Conservation (phyloP, 371 early-diverging fungal genomes). For the Conidiobolus incongruus region DNA sequence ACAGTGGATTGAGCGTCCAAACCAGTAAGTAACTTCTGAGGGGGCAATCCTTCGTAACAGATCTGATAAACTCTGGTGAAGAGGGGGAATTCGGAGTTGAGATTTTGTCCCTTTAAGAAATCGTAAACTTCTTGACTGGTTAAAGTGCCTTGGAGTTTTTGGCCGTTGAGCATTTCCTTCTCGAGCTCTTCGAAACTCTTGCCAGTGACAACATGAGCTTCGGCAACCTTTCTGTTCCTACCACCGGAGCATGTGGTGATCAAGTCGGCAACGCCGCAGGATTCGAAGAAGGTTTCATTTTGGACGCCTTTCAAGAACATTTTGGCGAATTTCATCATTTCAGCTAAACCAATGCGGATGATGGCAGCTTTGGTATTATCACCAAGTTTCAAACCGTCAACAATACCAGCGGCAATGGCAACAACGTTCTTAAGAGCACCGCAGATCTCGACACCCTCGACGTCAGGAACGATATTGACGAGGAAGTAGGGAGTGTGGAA, state of each 20-base stretch:
- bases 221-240: slow-evolving; percentile 85
- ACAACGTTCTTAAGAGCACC: slow-evolving; percentile 98
- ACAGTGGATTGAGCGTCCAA: no score
- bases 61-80: slow-evolving; percentile 5
- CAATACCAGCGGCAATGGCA: slow-evolving; percentile 91
- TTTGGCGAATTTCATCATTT: slow-evolving; percentile 86
- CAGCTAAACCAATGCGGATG: slow-evolving; percentile 86
- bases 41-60: slow-evolving; percentile 1
- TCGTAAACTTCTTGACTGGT: slow-evolving; percentile 77
- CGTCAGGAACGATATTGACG: slow-evolving; percentile 63
- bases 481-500: slow-evolving; percentile 81
- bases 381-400: slow-evolving; percentile 51
- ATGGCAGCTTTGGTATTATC: slow-evolving; percentile 97
- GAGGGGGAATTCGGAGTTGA: slow-evolving; percentile 21
- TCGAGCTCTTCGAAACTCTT: slow-evolving; percentile 83
- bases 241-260: slow-evolving; percentile 95
- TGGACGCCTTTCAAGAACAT: slow-evolving; percentile 52
- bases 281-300: slow-evolving; percentile 84
- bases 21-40: no score
- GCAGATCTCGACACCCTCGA: slow-evolving; percentile 86
- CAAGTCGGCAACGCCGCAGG: slow-evolving; percentile 81
- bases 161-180: slow-evolving; percentile 78
- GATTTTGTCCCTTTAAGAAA: slow-evolving; percentile 36
- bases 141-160: slow-evolving; percentile 93
- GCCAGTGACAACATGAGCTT: slow-evolving; percentile 69